phyloP scores from a whole-genome alignment of 2,329 filamentous ascomycete species.

The Cercospora sojina region DNA sequence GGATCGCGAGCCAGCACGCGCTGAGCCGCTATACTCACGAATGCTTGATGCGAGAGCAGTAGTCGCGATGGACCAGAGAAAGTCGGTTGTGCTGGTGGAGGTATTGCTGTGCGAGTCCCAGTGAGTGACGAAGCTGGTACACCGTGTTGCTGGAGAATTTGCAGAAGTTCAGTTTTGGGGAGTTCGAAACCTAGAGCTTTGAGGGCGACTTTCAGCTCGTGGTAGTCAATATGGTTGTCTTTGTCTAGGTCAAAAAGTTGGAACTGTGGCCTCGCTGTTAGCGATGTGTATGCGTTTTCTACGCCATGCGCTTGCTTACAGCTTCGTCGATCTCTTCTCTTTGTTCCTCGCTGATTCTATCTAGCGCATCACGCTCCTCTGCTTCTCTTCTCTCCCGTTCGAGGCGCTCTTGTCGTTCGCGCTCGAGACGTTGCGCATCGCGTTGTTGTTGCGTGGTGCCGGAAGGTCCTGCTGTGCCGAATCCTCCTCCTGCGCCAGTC shows the following conservation, averaged over 20 bases:
- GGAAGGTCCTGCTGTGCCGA: conserved; percentile 8
- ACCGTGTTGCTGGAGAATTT: conserved; percentile 78
- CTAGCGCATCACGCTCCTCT: conserved; percentile 50
- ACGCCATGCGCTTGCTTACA: conserved; percentile 47
- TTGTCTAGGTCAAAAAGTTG: conserved; percentile 95
- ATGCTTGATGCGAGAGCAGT: conserved; percentile 68
- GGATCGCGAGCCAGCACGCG: conserved; percentile 82
- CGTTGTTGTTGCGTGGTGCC: conserved; percentile 41
- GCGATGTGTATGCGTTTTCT: background rate
- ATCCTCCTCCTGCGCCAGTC: conserved; percentile 30
- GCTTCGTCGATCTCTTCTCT: conserved; percentile 91
- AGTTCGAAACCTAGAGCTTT: conserved; percentile 94
- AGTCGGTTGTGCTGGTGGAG: conserved; percentile 28
- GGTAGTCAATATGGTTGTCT: conserved; percentile 91
- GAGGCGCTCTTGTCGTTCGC: conserved; percentile 43
- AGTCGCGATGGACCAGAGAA: conserved; percentile 57
- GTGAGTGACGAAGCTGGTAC: conserved; percentile 49
- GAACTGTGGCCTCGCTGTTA: conserved; percentile 60
- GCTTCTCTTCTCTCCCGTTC: conserved; percentile 45
- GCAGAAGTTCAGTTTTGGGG: conserved; percentile 78
- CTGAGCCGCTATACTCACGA: conserved; percentile 72
- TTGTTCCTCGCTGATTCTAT: conserved; percentile 77
- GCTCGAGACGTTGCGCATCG: conserved; percentile 45
- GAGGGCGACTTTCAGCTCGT: conserved; percentile 95
- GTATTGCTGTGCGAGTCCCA: conserved; percentile 40